These are phyloP conservation scores for Arachnomyces sp. DNA, from an alignment of 2,329 filamentous ascomycete genomes.

Conservation along the genomic window DNA sequence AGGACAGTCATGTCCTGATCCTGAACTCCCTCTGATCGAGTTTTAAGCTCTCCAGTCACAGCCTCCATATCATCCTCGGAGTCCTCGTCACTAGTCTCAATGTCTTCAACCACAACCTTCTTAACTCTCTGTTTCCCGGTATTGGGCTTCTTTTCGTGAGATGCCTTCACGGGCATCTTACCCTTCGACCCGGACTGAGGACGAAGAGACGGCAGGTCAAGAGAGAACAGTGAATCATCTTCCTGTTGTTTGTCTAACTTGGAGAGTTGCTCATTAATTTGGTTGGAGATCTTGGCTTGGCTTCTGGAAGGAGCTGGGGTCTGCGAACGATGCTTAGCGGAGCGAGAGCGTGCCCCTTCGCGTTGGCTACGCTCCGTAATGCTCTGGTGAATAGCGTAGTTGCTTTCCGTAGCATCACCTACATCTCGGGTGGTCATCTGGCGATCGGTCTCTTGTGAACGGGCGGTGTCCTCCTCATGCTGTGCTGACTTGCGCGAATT, in stretches of 20 bases:
- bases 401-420: conserved; percentile 15
- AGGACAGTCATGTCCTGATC: conserved; percentile 44
- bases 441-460: conserved; percentile 13
- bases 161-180: conserved; percentile 1
- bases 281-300: background rate
- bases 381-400: background rate
- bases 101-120: conserved; percentile 28
- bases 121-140: conserved; percentile 33
- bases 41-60: conserved; percentile 21
- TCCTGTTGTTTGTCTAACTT: conserved; percentile 5
- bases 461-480: conserved; percentile 21
- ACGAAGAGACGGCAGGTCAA: conserved; percentile 4
- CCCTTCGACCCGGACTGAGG: conserved; percentile 1
- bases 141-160: conserved; percentile 24
- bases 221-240: conserved; percentile 6
- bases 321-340: background rate
- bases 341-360: background rate
- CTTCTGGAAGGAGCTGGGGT: no score
- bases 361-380: background rate
- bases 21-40: conserved; percentile 10
- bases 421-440: conserved; percentile 18
- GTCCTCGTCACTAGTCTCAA: conserved; percentile 17
- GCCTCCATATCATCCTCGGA: conserved; percentile 16
- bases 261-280: conserved; percentile 28
- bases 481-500: conserved; percentile 8